Evolutionary conservation across 2,329 filamentous ascomycete species (phyloP), one percentile per base, ranked within the genome.

Genomic region (Aspergillus sp.): DNA sequence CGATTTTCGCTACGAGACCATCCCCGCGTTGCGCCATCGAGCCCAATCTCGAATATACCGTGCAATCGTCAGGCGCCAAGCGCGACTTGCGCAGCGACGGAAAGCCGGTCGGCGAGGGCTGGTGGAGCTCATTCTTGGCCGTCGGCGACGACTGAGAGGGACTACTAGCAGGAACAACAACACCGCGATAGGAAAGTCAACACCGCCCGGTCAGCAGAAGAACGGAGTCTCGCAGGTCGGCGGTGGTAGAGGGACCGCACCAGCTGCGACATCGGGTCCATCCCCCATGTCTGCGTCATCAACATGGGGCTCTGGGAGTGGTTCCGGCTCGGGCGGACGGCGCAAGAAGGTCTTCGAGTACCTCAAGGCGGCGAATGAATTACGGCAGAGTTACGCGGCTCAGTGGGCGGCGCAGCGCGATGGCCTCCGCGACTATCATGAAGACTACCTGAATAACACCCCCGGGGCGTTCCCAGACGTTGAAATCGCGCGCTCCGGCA

Each of bases 391-490:
- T 36, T 89, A 89, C 67, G 77, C 83, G 56, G 76, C 81, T 57
- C 77, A 80, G 58, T 81, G 81, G 60, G 71, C 64, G 5, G 58
- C 68, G 54, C 76, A 76, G 76, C 77, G 76, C 70, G 76, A 67
- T 55, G 57, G 53, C 21, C 47, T 50, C 20, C 70, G 66, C 5
- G 68, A 71, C n/a, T 71, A 73, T 23, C 74, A 76, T 31, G 74
- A 78, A 42, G 75, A 76, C 43, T 76, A 76, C 64, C 64, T 55
- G 16, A 56, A 71, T 21, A 70, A 79, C 42, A 88, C 89, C 25
- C 87, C 90, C 0, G 88, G 88, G 0, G 84, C 87, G 1, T 97
- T 96, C 65, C 90, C 91, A 0, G 88, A 96, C 61, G 88, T 90
- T 16, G 84, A 88, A n/a, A 88, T 96, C 54, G 83, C 88, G 14